Percentiles rank a stretch among this genome's conserved stretches.
Evolutionary conservation across 352 stramenopile genomes (phyloP).

Genomic region (Phytophthora fragariaefolia): DNA sequence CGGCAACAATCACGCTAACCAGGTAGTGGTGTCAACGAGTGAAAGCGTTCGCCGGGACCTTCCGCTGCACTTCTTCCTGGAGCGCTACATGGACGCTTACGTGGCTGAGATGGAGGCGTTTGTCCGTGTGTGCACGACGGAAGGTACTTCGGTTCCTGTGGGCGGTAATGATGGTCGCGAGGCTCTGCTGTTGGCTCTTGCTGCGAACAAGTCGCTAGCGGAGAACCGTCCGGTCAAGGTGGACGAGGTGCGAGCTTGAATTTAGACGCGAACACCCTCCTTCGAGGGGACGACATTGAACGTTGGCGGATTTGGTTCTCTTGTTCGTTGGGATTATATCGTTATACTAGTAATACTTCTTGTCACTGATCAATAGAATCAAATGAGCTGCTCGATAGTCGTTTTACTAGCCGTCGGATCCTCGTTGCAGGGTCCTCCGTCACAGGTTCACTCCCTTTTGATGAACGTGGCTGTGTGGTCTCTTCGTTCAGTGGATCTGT

Average conservation of each 20-base stretch:
- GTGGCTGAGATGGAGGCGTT: constrained; percentile 78
- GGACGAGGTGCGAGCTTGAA: constrained; percentile 42
- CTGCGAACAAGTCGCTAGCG: constrained; percentile 66
- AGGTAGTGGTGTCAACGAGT: constrained; percentile 64
- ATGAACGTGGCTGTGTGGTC: not conserved
- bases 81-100: constrained; percentile 93
- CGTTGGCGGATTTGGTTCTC: too few relatives aligned
- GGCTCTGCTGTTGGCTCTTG: constrained; percentile 70
- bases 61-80: constrained; percentile 95
- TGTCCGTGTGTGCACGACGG: constrained; percentile 54
- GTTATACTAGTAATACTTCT: not conserved
- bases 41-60: constrained; percentile 75
- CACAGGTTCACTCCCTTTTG: not conserved
- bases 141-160: constrained; percentile 52
- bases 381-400: constrained; percentile 26
- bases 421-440: constrained; percentile 11
- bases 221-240: constrained; percentile 79
- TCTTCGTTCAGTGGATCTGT: constrained; percentile 29
- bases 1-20: constrained; percentile 95
- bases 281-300: too few relatives aligned
- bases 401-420: constrained; percentile 28
- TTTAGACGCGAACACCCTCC: too few relatives aligned
- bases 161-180: constrained; percentile 65
- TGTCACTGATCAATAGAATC: constrained; percentile 8
- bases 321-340: too few relatives aligned